These are phyloP conservation scores for Voacanga thouarsii DNA, from an alignment of 257 asterid species.

Conservation along the genomic window DNA sequence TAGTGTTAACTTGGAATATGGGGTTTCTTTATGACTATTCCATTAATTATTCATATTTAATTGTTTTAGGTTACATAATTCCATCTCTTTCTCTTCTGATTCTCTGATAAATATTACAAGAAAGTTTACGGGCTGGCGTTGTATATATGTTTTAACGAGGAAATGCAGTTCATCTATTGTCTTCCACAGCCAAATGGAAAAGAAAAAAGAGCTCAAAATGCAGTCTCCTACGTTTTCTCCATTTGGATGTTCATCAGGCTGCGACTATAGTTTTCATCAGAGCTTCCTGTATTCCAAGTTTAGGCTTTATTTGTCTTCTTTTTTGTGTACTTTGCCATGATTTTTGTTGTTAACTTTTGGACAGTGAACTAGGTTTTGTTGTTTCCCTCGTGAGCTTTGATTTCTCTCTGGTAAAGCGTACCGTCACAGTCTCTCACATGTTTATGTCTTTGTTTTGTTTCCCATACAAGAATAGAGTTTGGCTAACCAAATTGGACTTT, in stretches of 20 bases:
- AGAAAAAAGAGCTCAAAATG: neutral
- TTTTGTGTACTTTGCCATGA: no score
- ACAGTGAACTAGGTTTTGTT: slow-evolving; percentile 10
- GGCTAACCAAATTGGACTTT: slow-evolving; percentile 10
- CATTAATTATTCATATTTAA: slow-evolving; percentile 15
- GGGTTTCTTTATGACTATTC: slow-evolving; percentile 14
- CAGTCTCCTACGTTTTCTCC: neutral
- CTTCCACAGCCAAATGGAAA: neutral
- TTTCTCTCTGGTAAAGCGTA: neutral
- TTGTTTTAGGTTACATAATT: neutral
- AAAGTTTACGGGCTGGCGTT: neutral
- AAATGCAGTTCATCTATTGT: neutral
- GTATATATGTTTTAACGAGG: neutral
- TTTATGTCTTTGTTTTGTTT: neutral
- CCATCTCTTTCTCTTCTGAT: neutral
- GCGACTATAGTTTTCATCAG: neutral
- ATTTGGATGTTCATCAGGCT: slow-evolving; percentile 29
- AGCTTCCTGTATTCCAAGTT: neutral
- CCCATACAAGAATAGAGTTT: neutral
- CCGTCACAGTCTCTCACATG: neutral
- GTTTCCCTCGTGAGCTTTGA: neutral
- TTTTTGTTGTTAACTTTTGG: slow-evolving; percentile 8
- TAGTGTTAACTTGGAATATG: slow-evolving; percentile 4
- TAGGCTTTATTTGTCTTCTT: neutral
- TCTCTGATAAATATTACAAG: neutral